Evolutionary conservation across 1,139 yeast genomes (phyloP), one percentile per base, ranked within the genome.

Genomic region (Candida glucosophila): DNA sequence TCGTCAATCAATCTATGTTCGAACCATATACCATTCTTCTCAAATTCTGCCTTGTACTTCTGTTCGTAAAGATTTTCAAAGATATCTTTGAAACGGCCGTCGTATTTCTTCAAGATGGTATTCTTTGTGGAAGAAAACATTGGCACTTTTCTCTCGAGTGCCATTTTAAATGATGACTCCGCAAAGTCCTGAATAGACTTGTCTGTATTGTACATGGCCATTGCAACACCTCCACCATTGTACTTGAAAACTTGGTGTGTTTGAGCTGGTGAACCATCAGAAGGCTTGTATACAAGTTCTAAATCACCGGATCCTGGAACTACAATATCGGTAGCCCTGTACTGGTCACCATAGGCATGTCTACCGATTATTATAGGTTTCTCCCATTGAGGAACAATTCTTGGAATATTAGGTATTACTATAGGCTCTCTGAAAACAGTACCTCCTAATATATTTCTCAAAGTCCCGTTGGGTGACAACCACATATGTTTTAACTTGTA

Each of bases 401-500:
- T 70, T 32, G 97, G 97, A 39, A 88, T 79, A 49, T 74, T 72
- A 36, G 79, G 88, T 47, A 88, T 83, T 31, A 88, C 88, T 55
- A 88, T 88, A 40, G 96, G 95, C 58, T 88, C 97, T 49, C 97
- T 76, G 70, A 88, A 88, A 23, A 88, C 95, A 17, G 97, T 88
- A 37, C 97, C 97, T 26, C 95, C 95, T 38, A 88, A 67, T 40
- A 88, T 79, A 60, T 88, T 88, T 58, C 97, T 76, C 52, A 88
- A 82, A 24, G 97, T 88, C 41, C 97, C 97, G 57, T 88, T 88
- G 39, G 97, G 97, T 14, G 95, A 83, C 30, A 81, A 70, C 96
- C 96, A 88, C 97, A 88, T 88, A 57, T 86, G 79, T 61, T 86
- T 86, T 55, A 88, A 72, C 35, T 69, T 62, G 55, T 85, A 88